Conservation (phyloP, 352 stramenopile species). For the Achlya hypogyna region DNA sequence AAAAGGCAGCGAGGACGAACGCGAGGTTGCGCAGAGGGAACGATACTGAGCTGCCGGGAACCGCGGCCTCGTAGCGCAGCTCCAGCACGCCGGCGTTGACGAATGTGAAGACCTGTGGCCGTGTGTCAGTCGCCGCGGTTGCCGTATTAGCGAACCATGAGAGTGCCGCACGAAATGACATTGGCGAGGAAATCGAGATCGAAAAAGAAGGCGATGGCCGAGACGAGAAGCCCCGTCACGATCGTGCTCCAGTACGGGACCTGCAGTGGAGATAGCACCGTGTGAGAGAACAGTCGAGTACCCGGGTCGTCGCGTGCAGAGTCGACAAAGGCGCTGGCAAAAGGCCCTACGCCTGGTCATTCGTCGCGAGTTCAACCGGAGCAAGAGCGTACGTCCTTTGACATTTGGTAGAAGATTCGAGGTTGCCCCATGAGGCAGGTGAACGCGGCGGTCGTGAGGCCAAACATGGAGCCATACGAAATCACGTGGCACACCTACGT, state of each 20-base stretch:
- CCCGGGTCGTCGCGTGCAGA: constrained; percentile 48
- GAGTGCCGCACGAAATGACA: constrained; percentile 85
- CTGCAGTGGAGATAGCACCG: constrained; percentile 19
- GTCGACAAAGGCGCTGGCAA: constrained; percentile 54
- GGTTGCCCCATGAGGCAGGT: constrained; percentile 89
- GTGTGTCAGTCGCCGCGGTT: background rate
- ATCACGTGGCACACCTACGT: constrained; percentile 45
- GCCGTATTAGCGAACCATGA: background rate
- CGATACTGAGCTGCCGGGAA: constrained; percentile 24
- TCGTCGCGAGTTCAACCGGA: background rate
- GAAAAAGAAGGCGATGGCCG: constrained; percentile 78
- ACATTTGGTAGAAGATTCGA: constrained; percentile 89
- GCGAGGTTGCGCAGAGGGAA: constrained; percentile 43
- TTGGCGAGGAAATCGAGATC: constrained; percentile 87
- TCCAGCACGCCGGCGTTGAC: constrained; percentile 87
- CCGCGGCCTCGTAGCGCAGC: constrained; percentile 47
- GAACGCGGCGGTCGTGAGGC: constrained; percentile 85
- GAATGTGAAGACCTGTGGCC: constrained; percentile 89
- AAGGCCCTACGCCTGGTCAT: constrained; percentile 20
- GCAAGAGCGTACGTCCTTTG: constrained; percentile 45
- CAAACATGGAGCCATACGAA: constrained; percentile 89
- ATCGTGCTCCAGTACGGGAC: constrained; percentile 63
- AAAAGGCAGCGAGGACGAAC: constrained; percentile 54
- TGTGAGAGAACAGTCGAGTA: constrained; percentile 20
- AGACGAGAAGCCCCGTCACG: constrained; percentile 76